phyloP scores from a whole-genome alignment of 1,139 yeast genomes.

The Saccharomycopsis hybrid region DNA sequence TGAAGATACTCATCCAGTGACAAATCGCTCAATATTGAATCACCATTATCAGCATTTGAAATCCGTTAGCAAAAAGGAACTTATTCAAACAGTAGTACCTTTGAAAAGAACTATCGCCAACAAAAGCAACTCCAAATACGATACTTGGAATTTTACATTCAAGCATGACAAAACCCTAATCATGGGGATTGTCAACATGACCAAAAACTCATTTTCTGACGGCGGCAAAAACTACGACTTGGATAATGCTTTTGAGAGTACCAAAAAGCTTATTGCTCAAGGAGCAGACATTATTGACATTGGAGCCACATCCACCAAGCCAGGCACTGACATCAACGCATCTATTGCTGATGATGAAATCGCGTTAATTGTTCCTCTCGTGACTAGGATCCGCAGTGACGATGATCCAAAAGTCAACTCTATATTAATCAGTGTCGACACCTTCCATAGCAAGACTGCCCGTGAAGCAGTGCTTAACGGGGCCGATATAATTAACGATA shows the following conservation, averaged over 20 bases:
- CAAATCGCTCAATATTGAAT: constrained; percentile 31
- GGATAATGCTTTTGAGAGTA: constrained; percentile 35
- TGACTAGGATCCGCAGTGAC: constrained; percentile 49
- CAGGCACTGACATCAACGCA: constrained; percentile 45
- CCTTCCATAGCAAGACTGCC: constrained; percentile 76
- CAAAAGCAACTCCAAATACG: not conserved
- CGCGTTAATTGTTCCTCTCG: constrained; percentile 60
- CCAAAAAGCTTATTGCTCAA: constrained; percentile 40
- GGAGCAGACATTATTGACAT: constrained; percentile 63
- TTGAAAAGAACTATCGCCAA: constrained; percentile 16
- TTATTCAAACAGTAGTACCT: constrained; percentile 29
- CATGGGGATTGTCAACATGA: constrained; percentile 85
- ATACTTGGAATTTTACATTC: constrained; percentile 15
- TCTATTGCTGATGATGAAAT: constrained; percentile 52
- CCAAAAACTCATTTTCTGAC: constrained; percentile 96
- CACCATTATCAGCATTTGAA: constrained; percentile 6
- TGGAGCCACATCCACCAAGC: constrained; percentile 20
- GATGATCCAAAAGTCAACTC: constrained; percentile 34
- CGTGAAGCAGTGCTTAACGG: constrained; percentile 62
- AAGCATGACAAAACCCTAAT: constrained; percentile 39
- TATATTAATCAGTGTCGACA: constrained; percentile 69
- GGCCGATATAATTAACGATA: constrained; percentile 88
- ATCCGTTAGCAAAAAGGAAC: not conserved
- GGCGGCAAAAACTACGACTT: constrained; percentile 51
- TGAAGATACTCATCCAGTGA: constrained; percentile 61